Evolutionary conservation across 1,139 yeast species (phyloP).

Genomic region (Yamadazyma spencermartinsiae): DNA sequence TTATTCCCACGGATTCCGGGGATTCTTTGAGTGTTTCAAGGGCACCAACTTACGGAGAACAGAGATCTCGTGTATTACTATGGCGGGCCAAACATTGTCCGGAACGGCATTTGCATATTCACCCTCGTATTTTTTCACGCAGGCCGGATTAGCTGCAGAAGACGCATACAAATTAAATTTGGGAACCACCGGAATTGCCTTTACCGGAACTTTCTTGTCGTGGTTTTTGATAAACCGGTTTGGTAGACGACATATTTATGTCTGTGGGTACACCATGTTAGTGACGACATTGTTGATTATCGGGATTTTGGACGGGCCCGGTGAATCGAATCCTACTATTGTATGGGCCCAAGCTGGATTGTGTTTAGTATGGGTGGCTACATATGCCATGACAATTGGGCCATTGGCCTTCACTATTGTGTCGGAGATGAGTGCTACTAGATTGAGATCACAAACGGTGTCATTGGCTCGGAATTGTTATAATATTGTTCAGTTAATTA

Average conservation of each 20-base stretch:
- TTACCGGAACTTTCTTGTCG: constrained; percentile 13
- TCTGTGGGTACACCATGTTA: constrained; percentile 18
- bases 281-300: constrained; percentile 38
- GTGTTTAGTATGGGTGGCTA: constrained; percentile 18
- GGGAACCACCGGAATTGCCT: constrained; percentile 24
- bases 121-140: constrained; percentile 50
- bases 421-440: constrained; percentile 54
- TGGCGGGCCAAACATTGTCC: constrained; percentile 48
- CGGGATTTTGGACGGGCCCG: constrained; percentile 28
- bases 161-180: constrained; percentile 30
- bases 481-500: constrained; percentile 41
- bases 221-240: constrained; percentile 3
- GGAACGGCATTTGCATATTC: constrained; percentile 52
- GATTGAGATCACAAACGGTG: constrained; percentile 53
- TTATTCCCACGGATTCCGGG: constrained; percentile 1
- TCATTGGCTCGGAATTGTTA: constrained; percentile 52
- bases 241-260: constrained; percentile 4
- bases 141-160: constrained; percentile 44
- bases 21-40: constrained; percentile 47
- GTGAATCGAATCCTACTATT: not conserved
- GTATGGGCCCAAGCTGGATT: constrained; percentile 20
- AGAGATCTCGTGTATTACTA: constrained; percentile 46
- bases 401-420: constrained; percentile 57
- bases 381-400: constrained; percentile 52
- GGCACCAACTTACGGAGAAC: constrained; percentile 53